These are phyloP conservation scores for Ophiostoma ips DNA, from an alignment of 2,329 filamentous ascomycete genomes.

Conservation along the genomic window DNA sequence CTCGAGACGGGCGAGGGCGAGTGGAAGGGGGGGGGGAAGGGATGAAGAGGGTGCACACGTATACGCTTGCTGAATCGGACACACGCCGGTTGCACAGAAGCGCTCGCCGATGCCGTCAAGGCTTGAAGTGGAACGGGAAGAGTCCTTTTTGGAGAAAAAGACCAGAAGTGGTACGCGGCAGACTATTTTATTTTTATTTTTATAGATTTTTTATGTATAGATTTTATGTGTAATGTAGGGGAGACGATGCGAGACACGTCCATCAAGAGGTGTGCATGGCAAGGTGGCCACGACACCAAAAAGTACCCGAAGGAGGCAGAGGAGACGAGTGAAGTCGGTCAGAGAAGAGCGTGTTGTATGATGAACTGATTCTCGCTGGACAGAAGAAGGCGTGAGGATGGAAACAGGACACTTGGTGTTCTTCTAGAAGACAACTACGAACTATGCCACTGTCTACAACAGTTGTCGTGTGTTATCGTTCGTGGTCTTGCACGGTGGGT, in stretches of 20 bases:
- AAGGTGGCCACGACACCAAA: too few species aligned
- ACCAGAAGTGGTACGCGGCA: neutral
- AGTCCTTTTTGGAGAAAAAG: neutral
- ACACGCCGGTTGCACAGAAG: conserved; percentile 7
- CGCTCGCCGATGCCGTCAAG: conserved; percentile 8
- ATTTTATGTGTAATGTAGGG: too few species aligned
- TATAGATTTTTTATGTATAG: too few species aligned
- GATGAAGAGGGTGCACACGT: neutral
- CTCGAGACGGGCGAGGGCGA: neutral
- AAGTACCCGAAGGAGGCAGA: too few species aligned
- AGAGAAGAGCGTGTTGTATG: too few species aligned
- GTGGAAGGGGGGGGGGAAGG: neutral
- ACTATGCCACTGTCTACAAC: too few species aligned
- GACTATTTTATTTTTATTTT: neutral
- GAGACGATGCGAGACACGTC: too few species aligned
- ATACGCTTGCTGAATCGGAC: conserved; percentile 8
- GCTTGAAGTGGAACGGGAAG: neutral
- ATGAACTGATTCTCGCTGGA: too few species aligned
- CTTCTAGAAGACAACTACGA: too few species aligned
- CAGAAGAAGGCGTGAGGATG: too few species aligned
- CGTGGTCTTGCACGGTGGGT: neutral
- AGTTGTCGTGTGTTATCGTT: neutral
- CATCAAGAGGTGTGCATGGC: too few species aligned
- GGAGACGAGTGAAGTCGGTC: neutral
- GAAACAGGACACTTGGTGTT: neutral